A percentile compares a stretch with the other conserved stretches of the same genome.
Conservation (phyloP, 2,329 filamentous ascomycete genomes). For the Botrytis tulipae region DNA sequence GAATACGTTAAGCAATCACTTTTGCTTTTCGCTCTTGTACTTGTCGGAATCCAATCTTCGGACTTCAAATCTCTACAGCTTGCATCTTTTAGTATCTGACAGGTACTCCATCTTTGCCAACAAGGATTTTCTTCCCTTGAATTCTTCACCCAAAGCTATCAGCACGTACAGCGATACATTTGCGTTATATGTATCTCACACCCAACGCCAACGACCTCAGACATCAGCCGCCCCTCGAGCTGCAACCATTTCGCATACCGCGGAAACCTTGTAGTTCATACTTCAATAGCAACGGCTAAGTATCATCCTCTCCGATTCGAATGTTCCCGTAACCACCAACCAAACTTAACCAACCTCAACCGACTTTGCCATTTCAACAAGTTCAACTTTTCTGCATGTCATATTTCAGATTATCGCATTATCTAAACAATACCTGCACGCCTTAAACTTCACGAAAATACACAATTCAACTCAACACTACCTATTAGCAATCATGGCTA, state of each 20-base stretch:
- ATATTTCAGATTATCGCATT: constrained; percentile 43
- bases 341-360: constrained; percentile 47
- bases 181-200: constrained; percentile 44
- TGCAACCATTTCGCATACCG: constrained; percentile 95
- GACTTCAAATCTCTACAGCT: background rate
- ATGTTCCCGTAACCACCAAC: constrained; percentile 45
- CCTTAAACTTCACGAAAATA: constrained; percentile 26
- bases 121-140: constrained; percentile 25
- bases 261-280: constrained; percentile 89
- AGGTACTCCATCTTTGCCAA: background rate
- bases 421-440: constrained; percentile 28
- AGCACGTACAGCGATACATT: constrained; percentile 31
- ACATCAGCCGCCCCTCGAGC: constrained; percentile 90
- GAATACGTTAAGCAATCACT: background rate
- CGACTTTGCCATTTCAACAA: constrained; percentile 48
- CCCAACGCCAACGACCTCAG: constrained; percentile 79
- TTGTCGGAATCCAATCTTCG: background rate
- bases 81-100: background rate
- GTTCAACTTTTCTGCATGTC: constrained; percentile 40
- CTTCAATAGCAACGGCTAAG: constrained; percentile 92
- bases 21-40: constrained; percentile 10
- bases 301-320: constrained; percentile 28
- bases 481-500: constrained; percentile 74
- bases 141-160: constrained; percentile 34
- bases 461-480: constrained; percentile 25